Evolutionary conservation across 495 filamentous ascomycete genomes (phyloP), one percentile per base, ranked within the genome.

Genomic region (Lasiosphaeria miniovina): DNA sequence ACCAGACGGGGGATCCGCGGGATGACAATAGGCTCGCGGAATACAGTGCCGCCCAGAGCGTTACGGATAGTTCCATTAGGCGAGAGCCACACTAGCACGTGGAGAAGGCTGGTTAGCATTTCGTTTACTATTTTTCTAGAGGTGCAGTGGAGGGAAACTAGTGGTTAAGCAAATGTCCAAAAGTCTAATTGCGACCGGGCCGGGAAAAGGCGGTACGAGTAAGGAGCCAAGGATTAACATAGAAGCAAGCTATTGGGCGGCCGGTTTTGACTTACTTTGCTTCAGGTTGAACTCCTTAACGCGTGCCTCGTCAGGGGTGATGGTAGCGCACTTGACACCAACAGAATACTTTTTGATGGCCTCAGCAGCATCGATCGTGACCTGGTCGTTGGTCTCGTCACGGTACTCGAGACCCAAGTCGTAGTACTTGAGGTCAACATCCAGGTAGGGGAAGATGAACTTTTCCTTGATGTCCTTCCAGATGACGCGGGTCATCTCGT

Each of bases 401-500:
- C 94, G 90, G 81, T 95, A 95, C 74, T 90, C 88, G 38, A 98
- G 85, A 60, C 94, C 94, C 64, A 98, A 77, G 71, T 98, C 94
- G 79, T 97, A 98, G 86, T 98, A 98, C 82, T 98, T 98, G 61
- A 98, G 86, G 74, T 98, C 93, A 74, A 98, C 83, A 68, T 95
- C 90, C 45, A 98, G 89, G 80, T 92, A 98, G 48, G 92, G 92
- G 77, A 85, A 80, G 74, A 96, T 96, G 80, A 96, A 92, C 84
- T 94, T 96, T 73, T 97, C 86, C 81, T 96, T 96, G 81, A 98
- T 98, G 70, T 91, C 86, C 79, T 97, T 79, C 94, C 94, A 98
- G 78, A 98, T 98, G 67, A 98, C 91, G 68, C 94, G 84, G 60
- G 94, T 98, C 94, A 98, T 98, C 85, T 98, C 94, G 82, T 98